phyloP scores from a whole-genome alignment of 352 stramenopile genomes.

The Blastocystis sp. region DNA sequence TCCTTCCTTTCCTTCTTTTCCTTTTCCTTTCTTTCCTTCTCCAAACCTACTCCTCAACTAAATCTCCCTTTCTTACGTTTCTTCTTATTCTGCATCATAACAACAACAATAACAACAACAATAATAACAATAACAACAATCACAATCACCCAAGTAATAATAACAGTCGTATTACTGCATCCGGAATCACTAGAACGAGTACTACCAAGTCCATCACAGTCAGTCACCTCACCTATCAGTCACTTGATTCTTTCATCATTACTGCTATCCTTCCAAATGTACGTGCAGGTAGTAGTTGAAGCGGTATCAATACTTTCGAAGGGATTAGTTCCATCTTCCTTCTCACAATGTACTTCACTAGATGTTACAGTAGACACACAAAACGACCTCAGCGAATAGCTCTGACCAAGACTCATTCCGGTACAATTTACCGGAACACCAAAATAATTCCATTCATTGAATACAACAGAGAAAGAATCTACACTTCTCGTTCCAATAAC shows the following conservation, averaged over 20 bases:
- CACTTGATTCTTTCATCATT: neutral
- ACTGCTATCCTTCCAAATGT: neutral
- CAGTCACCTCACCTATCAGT: neutral
- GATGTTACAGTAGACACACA: neutral
- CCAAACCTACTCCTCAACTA: neutral
- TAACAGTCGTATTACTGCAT: neutral
- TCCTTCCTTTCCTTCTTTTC: constrained; percentile 9
- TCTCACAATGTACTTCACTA: neutral
- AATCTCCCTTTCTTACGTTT: neutral
- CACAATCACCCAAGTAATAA: neutral
- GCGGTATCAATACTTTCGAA: neutral
- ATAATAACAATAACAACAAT: neutral
- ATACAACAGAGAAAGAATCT: neutral
- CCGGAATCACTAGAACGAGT: neutral
- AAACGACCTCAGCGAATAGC: neutral
- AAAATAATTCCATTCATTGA: constrained; percentile 28
- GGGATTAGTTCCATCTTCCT: neutral
- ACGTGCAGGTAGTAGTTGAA: neutral
- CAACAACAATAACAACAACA: neutral
- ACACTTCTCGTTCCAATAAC: constrained; percentile 4
- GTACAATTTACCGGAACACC: neutral
- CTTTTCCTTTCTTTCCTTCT: constrained; percentile 39
- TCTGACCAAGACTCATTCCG: neutral
- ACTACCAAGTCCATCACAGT: neutral
- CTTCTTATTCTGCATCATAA: neutral